Evolutionary conservation across 441 rosid genomes (phyloP), one percentile per base, ranked within the genome.

Genomic region (Populus hybrid): DNA sequence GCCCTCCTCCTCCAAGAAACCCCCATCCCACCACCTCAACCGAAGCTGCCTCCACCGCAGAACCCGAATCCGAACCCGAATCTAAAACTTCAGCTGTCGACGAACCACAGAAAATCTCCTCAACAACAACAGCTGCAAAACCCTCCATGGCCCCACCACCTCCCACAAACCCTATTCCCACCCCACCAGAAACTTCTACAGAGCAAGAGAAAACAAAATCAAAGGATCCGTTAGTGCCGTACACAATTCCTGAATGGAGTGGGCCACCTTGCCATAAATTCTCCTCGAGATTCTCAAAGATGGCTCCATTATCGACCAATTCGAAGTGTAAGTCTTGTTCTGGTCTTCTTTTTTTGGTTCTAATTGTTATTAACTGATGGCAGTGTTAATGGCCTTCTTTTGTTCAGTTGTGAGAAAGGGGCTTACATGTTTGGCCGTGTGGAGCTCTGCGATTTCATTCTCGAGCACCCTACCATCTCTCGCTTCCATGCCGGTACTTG

Each of bases 351-450:
- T 36, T 38, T 16, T 11, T 35, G 46, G 36, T 18, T 14, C 40
- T 14, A 24, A 32, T 32, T 24, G 10, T 68, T 5, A 34, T 30
- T 6, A 28, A 68, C 21, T 28, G 18, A 68, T 34, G 7, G 24
- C 18, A 30, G 42, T 18, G 16, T 68, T 14, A 12, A 14, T 68
- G 36, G 36, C 3, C 7, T 11, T 30, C 21, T 19, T 77, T 16
- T 81, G 74, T 46, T 14, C 79, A 96, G 99, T 71, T 74, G 79
- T 70, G 87, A 91, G 86, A 96, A 92, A 80, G 98, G 98, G 70
- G 98, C 98, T 65, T 96, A 91, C 84, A 82, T 96, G 98, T 94
- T 96, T 87, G 99, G 99, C 57, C 97, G 98, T 24, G 91, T 89
- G 9, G 90, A 87, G 81, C 85, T 92, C 70, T 96, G 98, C 75